These are phyloP conservation scores for Dactylellina drechsleri DNA, from an alignment of 2,329 filamentous ascomycete species.

Conservation along the genomic window DNA sequence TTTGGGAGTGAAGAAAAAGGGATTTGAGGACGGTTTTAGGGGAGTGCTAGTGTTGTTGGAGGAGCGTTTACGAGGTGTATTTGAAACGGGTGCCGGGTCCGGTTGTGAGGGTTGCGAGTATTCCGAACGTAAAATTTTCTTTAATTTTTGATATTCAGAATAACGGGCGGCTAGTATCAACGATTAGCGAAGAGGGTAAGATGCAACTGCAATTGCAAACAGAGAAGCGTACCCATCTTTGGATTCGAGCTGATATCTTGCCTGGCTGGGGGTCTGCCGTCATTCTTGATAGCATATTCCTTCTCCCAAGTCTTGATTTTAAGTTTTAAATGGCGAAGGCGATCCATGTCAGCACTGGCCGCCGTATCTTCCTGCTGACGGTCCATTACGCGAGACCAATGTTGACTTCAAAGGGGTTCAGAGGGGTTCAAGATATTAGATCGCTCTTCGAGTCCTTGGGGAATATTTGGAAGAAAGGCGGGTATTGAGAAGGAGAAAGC, in stretches of 20 bases:
- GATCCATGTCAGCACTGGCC: conserved; percentile 16
- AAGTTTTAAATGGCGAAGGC: conserved; percentile 43
- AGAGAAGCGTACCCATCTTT: conserved; percentile 42
- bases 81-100: background rate
- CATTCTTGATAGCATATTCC: conserved; percentile 40
- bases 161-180: conserved; percentile 31
- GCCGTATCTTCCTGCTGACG: conserved; percentile 1
- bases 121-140: conserved; percentile 20
- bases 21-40: conserved; percentile 37
- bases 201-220: background rate
- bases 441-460: background rate
- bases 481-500: background rate
- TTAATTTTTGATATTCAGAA: conserved; percentile 49
- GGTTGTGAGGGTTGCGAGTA: conserved; percentile 26
- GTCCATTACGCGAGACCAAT: too few relatives aligned
- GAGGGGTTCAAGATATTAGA: background rate
- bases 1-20: conserved; percentile 38
- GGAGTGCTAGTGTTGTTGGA: conserved; percentile 16
- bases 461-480: background rate
- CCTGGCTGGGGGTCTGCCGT: conserved; percentile 42
- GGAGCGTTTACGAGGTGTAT: conserved; percentile 18
- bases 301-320: conserved; percentile 53
- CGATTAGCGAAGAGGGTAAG: background rate
- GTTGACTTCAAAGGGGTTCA: too few relatives aligned
- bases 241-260: conserved; percentile 41